A percentile compares a stretch with the other conserved stretches of the same genome.
These are phyloP conservation scores for Lentithecium fluviatile DNA, from an alignment of 495 filamentous ascomycete species.

Conservation along the genomic window DNA sequence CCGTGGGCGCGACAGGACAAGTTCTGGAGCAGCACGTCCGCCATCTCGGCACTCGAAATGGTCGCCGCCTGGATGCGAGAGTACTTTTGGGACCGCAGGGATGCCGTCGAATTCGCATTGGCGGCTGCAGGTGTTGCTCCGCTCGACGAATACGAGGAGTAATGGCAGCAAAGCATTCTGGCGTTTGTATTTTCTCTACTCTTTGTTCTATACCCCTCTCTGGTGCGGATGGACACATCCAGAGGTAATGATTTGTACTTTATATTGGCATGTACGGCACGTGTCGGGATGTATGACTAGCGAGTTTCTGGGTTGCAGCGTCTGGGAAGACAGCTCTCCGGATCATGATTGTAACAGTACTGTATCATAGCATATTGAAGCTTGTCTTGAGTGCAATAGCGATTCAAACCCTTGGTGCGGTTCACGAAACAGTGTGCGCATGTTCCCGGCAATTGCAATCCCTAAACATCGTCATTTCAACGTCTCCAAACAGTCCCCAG, in stretches of 20 bases:
- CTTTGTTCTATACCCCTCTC: conserved; percentile 28
- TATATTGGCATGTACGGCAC: not conserved
- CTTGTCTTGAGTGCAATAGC: not conserved
- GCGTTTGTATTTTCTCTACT: conserved; percentile 25
- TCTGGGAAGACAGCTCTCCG: not conserved
- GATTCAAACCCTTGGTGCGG: no score
- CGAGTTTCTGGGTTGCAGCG: not conserved
- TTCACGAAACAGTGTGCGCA: no score
- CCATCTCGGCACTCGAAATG: conserved; percentile 24
- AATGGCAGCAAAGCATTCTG: not conserved
- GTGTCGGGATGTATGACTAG: not conserved
- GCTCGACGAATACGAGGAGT: conserved; percentile 17
- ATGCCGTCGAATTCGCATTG: conserved; percentile 23
- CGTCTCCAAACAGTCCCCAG: not conserved
- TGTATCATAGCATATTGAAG: not conserved
- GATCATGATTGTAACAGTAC: not conserved
- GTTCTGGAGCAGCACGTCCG: conserved; percentile 26
- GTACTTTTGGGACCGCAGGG: conserved; percentile 31
- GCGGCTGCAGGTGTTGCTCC: conserved; percentile 12
- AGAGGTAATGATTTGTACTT: conserved; percentile 5
- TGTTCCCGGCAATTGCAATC: no score
- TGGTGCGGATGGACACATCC: conserved; percentile 13
- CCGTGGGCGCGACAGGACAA: conserved; percentile 22
- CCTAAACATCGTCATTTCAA: not conserved
- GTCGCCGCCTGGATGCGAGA: conserved; percentile 27